These are phyloP conservation scores for Acer campestre DNA, from an alignment of 345 rosid genomes.

Conservation along the genomic window DNA sequence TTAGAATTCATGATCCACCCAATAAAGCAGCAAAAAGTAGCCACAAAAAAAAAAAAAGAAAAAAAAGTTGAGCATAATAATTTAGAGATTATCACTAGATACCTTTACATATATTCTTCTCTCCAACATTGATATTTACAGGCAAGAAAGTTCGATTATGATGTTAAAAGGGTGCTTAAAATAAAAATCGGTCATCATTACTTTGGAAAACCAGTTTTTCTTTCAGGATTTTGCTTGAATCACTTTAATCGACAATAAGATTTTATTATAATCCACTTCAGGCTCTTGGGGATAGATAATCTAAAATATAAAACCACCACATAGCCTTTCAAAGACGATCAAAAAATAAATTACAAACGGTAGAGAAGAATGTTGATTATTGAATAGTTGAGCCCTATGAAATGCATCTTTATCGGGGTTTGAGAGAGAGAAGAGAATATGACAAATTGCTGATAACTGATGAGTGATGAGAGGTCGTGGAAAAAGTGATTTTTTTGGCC, in stretches of 20 bases:
- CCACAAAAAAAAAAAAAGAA: too few relatives aligned
- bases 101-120: slow-evolving; percentile 17
- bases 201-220: not conserved
- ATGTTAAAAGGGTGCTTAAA: not conserved
- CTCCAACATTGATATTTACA: slow-evolving; percentile 23
- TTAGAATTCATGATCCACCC: not conserved
- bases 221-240: not conserved
- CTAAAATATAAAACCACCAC: not conserved
- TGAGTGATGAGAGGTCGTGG: not conserved
- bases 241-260: slow-evolving; percentile 10
- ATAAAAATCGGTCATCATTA: not conserved
- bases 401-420: not conserved
- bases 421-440: not conserved
- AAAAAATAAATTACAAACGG: not conserved
- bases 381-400: not conserved
- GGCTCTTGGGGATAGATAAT: slow-evolving; percentile 15
- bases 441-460: not conserved
- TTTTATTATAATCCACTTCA: too few relatives aligned
- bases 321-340: not conserved
- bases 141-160: slow-evolving; percentile 34
- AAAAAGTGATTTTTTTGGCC: not conserved
- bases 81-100: not conserved
- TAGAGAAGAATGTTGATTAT: not conserved
- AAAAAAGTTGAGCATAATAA: not conserved
- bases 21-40: not conserved